Percentiles rank a stretch among this genome's conserved stretches.
Conservation (phyloP, 2,329 filamentous ascomycete genomes). For the Decorospora gaudefroyi region DNA sequence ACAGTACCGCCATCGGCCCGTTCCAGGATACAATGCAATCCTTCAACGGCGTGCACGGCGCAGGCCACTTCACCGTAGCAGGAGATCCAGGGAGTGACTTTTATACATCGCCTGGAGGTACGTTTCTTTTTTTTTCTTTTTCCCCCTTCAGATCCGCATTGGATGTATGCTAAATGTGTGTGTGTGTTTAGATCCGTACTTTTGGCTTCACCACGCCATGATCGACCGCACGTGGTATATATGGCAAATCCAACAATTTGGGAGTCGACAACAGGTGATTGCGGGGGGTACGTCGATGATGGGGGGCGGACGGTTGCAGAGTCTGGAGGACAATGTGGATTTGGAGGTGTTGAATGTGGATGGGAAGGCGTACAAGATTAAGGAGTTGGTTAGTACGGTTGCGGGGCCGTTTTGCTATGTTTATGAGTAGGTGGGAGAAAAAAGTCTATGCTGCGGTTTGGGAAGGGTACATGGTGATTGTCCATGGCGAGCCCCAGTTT, state of each 20-base stretch:
- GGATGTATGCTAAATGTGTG: neutral
- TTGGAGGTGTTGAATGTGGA: slow-evolving; percentile 46
- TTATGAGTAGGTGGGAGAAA: slow-evolving; percentile 43
- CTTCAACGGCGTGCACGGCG: slow-evolving; percentile 49
- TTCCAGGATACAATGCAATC: slow-evolving; percentile 50
- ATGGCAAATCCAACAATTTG: slow-evolving; percentile 55
- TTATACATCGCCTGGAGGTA: slow-evolving; percentile 50
- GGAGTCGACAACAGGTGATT: slow-evolving; percentile 49
- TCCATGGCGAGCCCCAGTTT: too few species aligned
- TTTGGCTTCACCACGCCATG: slow-evolving; percentile 56
- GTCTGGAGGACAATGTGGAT: slow-evolving; percentile 45
- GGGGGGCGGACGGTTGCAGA: slow-evolving; percentile 26
- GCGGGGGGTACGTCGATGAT: slow-evolving; percentile 53
- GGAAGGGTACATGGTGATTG: too few species aligned
- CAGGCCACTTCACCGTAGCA: slow-evolving; percentile 53
- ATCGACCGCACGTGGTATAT: slow-evolving; percentile 57
- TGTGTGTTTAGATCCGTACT: slow-evolving; percentile 48
- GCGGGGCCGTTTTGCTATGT: slow-evolving; percentile 56
- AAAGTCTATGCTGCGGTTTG: too few species aligned
- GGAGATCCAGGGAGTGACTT: slow-evolving; percentile 53
- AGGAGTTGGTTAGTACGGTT: slow-evolving; percentile 53
- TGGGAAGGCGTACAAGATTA: slow-evolving; percentile 46
- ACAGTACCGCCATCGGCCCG: slow-evolving; percentile 35
- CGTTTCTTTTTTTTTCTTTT: neutral
- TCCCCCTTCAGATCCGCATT: neutral